Conservation (phyloP, 2,329 filamentous ascomycete genomes). For the Fusarium liriodendri region DNA sequence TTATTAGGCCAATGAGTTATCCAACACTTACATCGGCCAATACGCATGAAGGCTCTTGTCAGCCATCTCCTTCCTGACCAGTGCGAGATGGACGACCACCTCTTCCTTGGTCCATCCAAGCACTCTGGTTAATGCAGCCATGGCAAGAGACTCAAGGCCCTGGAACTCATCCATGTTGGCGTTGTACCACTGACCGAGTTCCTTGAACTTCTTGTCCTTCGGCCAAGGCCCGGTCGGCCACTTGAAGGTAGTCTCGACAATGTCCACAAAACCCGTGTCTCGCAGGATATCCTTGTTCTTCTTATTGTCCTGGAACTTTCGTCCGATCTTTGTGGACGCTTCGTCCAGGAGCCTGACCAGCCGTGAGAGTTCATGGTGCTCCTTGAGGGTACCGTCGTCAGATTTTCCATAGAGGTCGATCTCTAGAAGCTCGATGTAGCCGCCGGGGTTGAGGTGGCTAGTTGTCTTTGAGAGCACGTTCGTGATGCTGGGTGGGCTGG, state of each 20-base stretch:
- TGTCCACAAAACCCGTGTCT: constrained; percentile 19
- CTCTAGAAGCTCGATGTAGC: constrained; percentile 29
- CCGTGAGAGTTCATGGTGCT: constrained; percentile 13
- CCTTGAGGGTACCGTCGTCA: constrained; percentile 14
- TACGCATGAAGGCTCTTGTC: constrained; percentile 33
- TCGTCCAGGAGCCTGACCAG: constrained; percentile 15
- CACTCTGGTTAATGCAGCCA: constrained; percentile 27
- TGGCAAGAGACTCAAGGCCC: constrained; percentile 9
- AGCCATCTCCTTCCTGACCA: constrained; percentile 27
- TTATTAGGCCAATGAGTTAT: rapidly evolving
- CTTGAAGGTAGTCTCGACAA: constrained; percentile 29
- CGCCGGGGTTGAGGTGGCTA: constrained; percentile 28
- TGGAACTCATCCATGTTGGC: constrained; percentile 24
- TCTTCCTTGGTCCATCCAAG: constrained; percentile 26
- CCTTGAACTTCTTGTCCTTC: constrained; percentile 24
- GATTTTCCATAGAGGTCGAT: constrained; percentile 27
- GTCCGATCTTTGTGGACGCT: constrained; percentile 22
- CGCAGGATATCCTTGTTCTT: constrained; percentile 27
- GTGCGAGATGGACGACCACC: constrained; percentile 12
- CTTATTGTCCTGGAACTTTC: constrained; percentile 28
- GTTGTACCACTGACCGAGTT: constrained; percentile 28
- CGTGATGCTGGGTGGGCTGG: rapidly evolving
- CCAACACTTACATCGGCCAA: constrained; percentile 21
- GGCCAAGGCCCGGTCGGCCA: constrained; percentile 36
- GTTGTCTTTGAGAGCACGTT: not conserved